These are phyloP conservation scores for Ceriops tagal DNA, from an alignment of 345 rosid species.

Conservation along the genomic window DNA sequence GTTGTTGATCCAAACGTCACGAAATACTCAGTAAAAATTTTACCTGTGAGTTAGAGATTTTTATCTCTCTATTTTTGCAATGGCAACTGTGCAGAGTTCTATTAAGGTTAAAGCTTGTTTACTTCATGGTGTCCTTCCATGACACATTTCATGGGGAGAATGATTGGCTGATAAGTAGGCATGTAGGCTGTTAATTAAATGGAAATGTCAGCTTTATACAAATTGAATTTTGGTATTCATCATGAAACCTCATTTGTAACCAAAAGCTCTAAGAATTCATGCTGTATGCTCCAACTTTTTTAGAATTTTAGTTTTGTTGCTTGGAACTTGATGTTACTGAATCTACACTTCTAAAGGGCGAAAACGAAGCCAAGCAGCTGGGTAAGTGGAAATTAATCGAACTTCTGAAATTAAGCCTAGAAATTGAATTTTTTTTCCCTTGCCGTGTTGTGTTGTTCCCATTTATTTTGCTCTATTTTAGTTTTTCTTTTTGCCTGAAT, in stretches of 20 bases:
- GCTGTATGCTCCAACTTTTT: background rate
- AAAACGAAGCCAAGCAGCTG: too few relatives aligned
- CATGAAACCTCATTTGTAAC: too few relatives aligned
- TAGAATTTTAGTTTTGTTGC: background rate
- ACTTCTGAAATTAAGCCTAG: too few relatives aligned
- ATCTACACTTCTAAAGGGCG: too few relatives aligned
- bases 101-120: background rate
- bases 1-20: slow-evolving; percentile 61
- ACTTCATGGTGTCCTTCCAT: background rate
- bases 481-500: background rate
- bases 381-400: too few relatives aligned
- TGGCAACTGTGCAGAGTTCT: background rate
- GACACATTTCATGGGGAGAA: background rate
- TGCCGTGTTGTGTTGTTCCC: background rate
- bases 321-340: background rate
- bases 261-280: background rate
- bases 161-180: too few relatives aligned
- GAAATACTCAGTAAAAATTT: slow-evolving; percentile 74
- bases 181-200: too few relatives aligned
- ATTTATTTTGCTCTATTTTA: background rate
- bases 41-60: slow-evolving; percentile 57
- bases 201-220: too few relatives aligned
- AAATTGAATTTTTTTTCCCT: too few relatives aligned
- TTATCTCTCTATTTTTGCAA: background rate
- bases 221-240: too few relatives aligned